phyloP scores from a whole-genome alignment of 177 flowering plant species.

The Tripterygium wilfordii region DNA sequence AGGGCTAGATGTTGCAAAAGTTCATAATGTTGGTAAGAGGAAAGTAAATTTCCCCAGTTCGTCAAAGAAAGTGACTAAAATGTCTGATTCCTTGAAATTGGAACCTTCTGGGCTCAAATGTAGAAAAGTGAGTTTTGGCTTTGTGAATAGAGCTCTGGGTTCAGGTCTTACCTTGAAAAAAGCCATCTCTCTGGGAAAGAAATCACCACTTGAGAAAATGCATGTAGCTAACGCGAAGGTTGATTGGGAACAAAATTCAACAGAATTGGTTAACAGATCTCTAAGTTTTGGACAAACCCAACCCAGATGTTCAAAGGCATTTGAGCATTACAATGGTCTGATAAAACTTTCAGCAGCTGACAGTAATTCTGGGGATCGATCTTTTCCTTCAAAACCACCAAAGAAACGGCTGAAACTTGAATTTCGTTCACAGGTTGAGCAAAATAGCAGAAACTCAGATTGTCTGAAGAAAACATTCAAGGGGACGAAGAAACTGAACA shows the following conservation, averaged over 20 bases:
- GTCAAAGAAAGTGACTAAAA: background rate
- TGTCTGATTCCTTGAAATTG: too few species aligned
- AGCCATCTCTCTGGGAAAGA: background rate
- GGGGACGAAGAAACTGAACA: background rate
- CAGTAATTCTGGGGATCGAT: background rate
- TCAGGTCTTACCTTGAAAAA: background rate
- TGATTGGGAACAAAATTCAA: background rate
- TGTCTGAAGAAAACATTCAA: background rate
- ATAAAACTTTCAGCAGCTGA: too few species aligned
- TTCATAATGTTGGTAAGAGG: background rate
- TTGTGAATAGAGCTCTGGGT: background rate
- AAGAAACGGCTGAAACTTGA: conserved; percentile 1
- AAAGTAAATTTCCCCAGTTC: background rate
- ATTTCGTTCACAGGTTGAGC: background rate
- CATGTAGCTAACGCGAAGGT: background rate
- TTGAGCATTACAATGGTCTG: too few species aligned
- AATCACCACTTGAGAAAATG: background rate
- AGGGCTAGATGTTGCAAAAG: background rate
- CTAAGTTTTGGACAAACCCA: background rate
- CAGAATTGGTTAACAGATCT: background rate
- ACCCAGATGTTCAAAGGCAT: too few species aligned
- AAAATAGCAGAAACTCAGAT: background rate
- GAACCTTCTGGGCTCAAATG: too few species aligned
- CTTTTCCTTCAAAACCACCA: background rate
- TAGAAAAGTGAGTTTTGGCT: background rate